phyloP scores from a whole-genome alignment of 352 stramenopile species.

The Phytophthora meadii region DNA sequence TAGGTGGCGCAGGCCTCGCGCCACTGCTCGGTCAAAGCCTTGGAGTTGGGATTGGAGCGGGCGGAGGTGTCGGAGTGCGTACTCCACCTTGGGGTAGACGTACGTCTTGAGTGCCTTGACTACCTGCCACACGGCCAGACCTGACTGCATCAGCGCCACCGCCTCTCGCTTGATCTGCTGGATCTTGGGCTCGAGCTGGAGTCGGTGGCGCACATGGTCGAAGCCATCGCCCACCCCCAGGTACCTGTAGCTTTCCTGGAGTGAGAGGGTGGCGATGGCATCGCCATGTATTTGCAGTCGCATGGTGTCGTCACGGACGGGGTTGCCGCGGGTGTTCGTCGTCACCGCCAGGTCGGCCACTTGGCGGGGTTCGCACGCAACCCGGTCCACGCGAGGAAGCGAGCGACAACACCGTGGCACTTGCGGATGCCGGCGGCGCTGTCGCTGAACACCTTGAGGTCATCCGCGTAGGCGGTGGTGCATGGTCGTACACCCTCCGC shows the following conservation, averaged over 20 bases:
- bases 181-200: slow-evolving; percentile 1
- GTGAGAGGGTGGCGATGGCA: neutral
- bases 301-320: slow-evolving; percentile 4
- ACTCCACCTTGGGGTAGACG: slow-evolving; percentile 18
- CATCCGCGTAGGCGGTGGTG: slow-evolving; percentile 11
- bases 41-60: slow-evolving; percentile 7
- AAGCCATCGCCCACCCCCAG: slow-evolving; percentile 23
- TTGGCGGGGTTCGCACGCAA: slow-evolving; percentile 12
- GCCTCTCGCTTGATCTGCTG: slow-evolving; percentile 12
- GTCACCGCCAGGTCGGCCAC: slow-evolving; percentile 14
- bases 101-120: slow-evolving; percentile 23
- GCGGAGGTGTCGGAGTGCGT: slow-evolving; percentile 9
- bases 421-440: slow-evolving; percentile 6
- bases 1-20: slow-evolving; percentile 1
- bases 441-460: slow-evolving; percentile 9
- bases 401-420: neutral
- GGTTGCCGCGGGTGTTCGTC: slow-evolving; percentile 11
- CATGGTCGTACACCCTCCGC: neutral
- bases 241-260: slow-evolving; percentile 1
- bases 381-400: slow-evolving; percentile 11
- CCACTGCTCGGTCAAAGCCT: slow-evolving; percentile 1
- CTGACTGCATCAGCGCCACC: slow-evolving; percentile 14
- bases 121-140: neutral
- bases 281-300: neutral
- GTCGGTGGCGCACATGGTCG: slow-evolving; percentile 7